A percentile compares a stretch with the other conserved stretches of the same genome.
Conservation (phyloP, 176 grass and related monocot genomes). For the Calamus simplicifolius region DNA sequence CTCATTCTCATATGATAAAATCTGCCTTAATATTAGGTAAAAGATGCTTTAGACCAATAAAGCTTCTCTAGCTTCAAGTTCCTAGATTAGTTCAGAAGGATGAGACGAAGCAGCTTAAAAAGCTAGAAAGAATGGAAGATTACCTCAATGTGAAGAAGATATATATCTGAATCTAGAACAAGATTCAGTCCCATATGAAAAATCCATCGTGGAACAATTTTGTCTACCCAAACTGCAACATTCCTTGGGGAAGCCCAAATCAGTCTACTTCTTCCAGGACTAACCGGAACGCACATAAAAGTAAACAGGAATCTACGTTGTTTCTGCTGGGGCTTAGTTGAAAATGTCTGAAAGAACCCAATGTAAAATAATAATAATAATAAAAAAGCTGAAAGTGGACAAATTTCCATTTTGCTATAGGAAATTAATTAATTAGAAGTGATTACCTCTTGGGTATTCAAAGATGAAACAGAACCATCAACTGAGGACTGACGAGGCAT, state of each 20-base stretch:
- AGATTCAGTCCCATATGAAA: constrained; percentile 44
- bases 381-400: background rate
- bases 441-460: no score
- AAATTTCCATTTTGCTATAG: background rate
- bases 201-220: constrained; percentile 55
- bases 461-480: no score
- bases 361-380: background rate
- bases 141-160: constrained; percentile 85
- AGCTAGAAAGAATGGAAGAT: background rate
- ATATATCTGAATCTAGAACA: constrained; percentile 73
- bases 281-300: constrained; percentile 76
- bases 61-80: no score
- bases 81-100: no score
- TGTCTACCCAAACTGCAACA: constrained; percentile 42
- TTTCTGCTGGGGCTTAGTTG: constrained; percentile 18
- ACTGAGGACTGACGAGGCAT: background rate
- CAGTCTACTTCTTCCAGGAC: constrained; percentile 58
- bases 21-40: no score
- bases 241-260: constrained; percentile 53
- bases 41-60: no score
- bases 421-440: background rate
- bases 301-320: constrained; percentile 25
- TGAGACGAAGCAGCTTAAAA: background rate
- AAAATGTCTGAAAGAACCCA: constrained; percentile 14
- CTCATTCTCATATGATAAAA: no score